Conservation (phyloP, 2,329 filamentous ascomycete species). For the Epichloe brachyelytri region DNA sequence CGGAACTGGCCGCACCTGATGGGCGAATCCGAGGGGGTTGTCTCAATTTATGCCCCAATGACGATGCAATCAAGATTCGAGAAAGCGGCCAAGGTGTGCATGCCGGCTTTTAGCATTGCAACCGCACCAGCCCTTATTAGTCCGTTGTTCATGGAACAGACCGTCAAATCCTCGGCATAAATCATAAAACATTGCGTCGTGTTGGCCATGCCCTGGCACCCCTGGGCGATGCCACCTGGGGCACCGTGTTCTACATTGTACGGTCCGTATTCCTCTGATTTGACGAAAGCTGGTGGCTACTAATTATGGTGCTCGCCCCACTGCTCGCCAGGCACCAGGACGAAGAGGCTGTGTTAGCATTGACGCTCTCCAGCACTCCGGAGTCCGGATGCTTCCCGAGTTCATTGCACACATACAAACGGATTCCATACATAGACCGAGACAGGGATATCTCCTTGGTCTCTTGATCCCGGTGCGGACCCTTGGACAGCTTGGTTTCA, state of each 20-base stretch:
- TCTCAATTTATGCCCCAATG: neutral
- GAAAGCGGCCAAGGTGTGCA: neutral
- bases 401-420: no score
- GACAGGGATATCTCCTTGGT: neutral
- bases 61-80: neutral
- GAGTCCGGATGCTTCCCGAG: no score
- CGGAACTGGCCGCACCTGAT: neutral
- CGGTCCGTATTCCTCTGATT: neutral
- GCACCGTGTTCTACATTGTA: neutral
- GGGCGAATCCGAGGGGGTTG: neutral
- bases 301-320: neutral
- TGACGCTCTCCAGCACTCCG: no score
- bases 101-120: neutral
- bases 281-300: neutral
- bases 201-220: neutral
- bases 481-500: neutral
- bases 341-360: neutral
- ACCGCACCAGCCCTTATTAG: no score
- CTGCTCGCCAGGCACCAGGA: conserved; percentile 3
- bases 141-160: neutral
- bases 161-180: neutral
- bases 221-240: conserved; percentile 3
- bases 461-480: neutral
- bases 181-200: no score
- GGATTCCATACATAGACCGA: no score